These are phyloP conservation scores for Globisporangium nagaii DNA, from an alignment of 352 stramenopile genomes.

Conservation along the genomic window DNA sequence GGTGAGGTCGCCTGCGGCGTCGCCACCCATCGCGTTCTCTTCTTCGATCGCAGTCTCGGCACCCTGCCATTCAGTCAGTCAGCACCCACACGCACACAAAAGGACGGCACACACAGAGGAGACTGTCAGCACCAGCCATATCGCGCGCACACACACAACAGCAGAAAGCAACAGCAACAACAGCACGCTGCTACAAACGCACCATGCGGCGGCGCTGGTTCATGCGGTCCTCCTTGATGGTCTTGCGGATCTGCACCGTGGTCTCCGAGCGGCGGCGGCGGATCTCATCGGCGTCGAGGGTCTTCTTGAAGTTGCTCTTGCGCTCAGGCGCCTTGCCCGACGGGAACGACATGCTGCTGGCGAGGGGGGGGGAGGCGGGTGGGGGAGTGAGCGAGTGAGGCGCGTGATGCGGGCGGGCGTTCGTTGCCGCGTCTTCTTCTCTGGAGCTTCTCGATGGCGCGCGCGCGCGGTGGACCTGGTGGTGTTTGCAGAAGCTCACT, in stretches of 20 bases:
- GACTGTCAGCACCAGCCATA: background rate
- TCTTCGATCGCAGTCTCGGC: slow-evolving; percentile 20
- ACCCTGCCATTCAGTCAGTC: slow-evolving; percentile 1
- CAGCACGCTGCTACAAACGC: no score
- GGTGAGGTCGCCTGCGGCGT: slow-evolving; percentile 40
- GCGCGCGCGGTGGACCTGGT: no score
- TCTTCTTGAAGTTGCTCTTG: slow-evolving; percentile 87
- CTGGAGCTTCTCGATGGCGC: slow-evolving; percentile 1
- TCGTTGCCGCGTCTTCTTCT: background rate
- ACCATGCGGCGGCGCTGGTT: slow-evolving; percentile 83
- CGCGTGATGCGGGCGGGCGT: slow-evolving; percentile 1
- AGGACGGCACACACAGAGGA: slow-evolving; percentile 5
- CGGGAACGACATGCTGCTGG: slow-evolving; percentile 58
- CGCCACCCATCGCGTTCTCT: slow-evolving; percentile 21
- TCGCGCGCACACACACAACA: background rate
- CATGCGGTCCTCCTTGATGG: slow-evolving; percentile 74
- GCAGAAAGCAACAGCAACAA: slow-evolving; percentile 18
- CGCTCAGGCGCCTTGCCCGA: slow-evolving; percentile 66
- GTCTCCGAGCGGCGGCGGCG: slow-evolving; percentile 76
- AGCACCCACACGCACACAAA: background rate
- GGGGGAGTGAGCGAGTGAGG: background rate
- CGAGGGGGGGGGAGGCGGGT: background rate
- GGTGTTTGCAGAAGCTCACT: background rate
- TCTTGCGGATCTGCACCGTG: slow-evolving; percentile 86
- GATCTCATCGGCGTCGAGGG: slow-evolving; percentile 74